Evolutionary conservation across 129 eudicot species (phyloP).

Genomic region (Cynara cardunculus): DNA sequence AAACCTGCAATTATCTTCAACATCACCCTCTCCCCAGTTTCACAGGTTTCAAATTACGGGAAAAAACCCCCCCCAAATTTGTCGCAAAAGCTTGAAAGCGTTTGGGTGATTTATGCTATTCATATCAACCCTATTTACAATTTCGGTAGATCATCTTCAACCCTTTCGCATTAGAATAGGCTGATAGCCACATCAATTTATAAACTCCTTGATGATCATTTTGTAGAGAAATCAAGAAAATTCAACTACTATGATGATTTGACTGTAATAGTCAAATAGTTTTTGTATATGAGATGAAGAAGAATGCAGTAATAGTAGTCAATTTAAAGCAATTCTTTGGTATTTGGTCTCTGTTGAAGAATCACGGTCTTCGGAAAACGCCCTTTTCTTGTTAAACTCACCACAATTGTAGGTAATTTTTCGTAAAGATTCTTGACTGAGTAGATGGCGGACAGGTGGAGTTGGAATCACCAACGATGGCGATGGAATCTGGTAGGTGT

Average conservation of each 20-base stretch:
- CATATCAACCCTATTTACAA: conserved; percentile 16
- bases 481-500: conserved; percentile 56
- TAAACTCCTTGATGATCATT: neutral
- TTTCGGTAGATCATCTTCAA: conserved; percentile 13
- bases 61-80: too few relatives aligned
- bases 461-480: conserved; percentile 50
- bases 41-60: too few relatives aligned
- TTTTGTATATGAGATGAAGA: neutral
- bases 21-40: neutral
- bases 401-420: conserved; percentile 23
- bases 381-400: conserved; percentile 46
- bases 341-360: conserved; percentile 48
- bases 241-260: neutral
- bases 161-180: neutral
- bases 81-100: neutral
- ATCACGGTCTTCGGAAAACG: conserved; percentile 33
- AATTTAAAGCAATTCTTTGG: conserved; percentile 44
- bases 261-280: neutral
- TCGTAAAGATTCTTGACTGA: conserved; percentile 23
- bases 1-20: neutral
- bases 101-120: neutral
- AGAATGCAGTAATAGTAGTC: conserved; percentile 1
- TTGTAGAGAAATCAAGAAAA: neutral
- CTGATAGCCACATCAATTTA: neutral
- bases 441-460: conserved; percentile 17